phyloP scores from a whole-genome alignment of 768 basidiomycete species.

The Clathrus columnatus region DNA sequence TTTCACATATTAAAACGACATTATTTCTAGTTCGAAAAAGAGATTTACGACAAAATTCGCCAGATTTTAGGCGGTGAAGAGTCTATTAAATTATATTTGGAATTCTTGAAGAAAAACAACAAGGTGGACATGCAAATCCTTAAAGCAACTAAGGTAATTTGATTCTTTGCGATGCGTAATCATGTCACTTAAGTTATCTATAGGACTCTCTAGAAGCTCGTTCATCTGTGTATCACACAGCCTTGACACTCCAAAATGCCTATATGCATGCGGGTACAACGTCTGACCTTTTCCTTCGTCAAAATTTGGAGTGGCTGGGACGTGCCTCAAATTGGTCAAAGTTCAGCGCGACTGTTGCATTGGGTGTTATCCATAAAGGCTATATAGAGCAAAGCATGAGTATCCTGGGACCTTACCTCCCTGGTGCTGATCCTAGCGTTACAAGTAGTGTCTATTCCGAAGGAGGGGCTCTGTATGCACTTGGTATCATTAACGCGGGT shows the following conservation, averaged over 20 bases:
- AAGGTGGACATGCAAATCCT: constrained; percentile 86
- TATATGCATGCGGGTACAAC: constrained; percentile 99
- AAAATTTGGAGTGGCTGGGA: constrained; percentile 95
- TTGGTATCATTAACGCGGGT: constrained; percentile 91
- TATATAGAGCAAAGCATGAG: constrained; percentile 89
- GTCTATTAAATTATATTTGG: constrained; percentile 86
- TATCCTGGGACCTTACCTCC: constrained; percentile 91
- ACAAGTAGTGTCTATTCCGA: constrained; percentile 77
- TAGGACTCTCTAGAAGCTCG: constrained; percentile 88
- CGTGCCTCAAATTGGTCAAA: constrained; percentile 98
- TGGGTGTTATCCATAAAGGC: constrained; percentile 97
- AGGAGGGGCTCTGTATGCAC: constrained; percentile 90
- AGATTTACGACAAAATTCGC: constrained; percentile 65
- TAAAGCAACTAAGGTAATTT: constrained; percentile 77
- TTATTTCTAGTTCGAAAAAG: constrained; percentile 42
- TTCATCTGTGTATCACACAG: constrained; percentile 95
- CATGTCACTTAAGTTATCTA: neutral
- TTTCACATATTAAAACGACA: neutral
- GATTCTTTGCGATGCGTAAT: neutral
- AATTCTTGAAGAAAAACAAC: constrained; percentile 93
- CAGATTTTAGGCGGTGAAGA: constrained; percentile 85
- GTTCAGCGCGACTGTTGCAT: constrained; percentile 92
- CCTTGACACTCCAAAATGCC: constrained; percentile 92
- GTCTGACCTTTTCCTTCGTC: constrained; percentile 85
- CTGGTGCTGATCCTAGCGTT: constrained; percentile 60